Evolutionary conservation across 1,284 basidiomycete species (phyloP), one percentile per base, ranked within the genome.

Genomic region (Malassezia brasiliensis): DNA sequence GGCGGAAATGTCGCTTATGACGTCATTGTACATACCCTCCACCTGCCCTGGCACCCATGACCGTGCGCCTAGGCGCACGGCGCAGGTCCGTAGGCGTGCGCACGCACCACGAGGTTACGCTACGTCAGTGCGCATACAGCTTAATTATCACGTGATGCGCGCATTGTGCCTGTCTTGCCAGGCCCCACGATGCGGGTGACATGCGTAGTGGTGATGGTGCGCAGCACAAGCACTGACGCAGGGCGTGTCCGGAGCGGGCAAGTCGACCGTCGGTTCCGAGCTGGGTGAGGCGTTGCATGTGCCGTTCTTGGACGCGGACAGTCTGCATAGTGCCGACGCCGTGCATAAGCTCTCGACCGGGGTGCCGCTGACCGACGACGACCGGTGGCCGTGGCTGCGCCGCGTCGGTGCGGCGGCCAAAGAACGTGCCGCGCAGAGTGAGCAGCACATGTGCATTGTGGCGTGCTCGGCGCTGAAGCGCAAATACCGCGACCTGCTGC

Each of bases 291-390:
- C 78, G 19, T 79, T 90, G 52, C 74, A 74, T 10, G 66, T 87
- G 51, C 83, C 88, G 0, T 93, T 88, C 76, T 78, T 89, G 60
- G 91, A 96, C 69, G 91, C 87, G 35, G 90, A 96, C 74, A 83
- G 86, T 57, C 79, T 94, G 31, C 91, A 96, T 72, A 86, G 90
- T 0, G 69, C 78, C n/a, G 75, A 80, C 7, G 93, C 93, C 75
- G 81, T 91, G 46, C 83, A 81, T 32, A 94, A 94, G 79, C 94
- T 96, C 90, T 79, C 83, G 3, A 69, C 76, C 1, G 88, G 89
- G 0, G 77, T 78, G 15, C 85, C 90, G 0, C 77, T 96, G 56
- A 84, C 79, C 1, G 90, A 96, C 71, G 81, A 53, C 5, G 75
- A 94, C 72, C 83, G 90, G 28, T 79, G 82, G 60, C 89, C 90